Evolutionary conservation across 106 monocot genomes (phyloP).

Genomic region (Allium fistulosum): DNA sequence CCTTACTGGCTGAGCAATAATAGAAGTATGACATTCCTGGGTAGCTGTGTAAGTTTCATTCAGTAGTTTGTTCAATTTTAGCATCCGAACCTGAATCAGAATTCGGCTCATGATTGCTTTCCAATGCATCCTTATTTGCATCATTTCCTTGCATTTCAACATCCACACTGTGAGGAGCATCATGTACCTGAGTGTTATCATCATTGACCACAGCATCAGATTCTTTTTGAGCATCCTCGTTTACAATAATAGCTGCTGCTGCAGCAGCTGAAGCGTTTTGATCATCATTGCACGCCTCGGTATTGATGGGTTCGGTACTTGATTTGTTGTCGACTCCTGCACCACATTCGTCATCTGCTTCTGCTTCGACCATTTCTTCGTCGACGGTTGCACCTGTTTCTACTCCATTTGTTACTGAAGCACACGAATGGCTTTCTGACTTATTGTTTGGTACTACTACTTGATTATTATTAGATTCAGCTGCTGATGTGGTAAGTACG

Average conservation of each 20-base stretch:
- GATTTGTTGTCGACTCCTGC: neutral
- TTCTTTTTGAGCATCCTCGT: neutral
- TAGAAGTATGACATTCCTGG: neutral
- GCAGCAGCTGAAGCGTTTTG: conserved; percentile 24
- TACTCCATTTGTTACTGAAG: conserved; percentile 29
- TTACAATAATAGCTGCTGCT: neutral
- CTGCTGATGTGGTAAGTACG: neutral
- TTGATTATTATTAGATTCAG: conserved; percentile 2
- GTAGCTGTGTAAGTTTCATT: neutral
- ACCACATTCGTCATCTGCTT: conserved; percentile 14
- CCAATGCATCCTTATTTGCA: neutral
- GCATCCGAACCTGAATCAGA: neutral
- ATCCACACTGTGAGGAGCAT: conserved; percentile 16
- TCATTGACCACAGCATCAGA: neutral
- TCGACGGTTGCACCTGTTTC: conserved; percentile 34
- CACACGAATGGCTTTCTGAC: neutral
- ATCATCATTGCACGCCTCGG: neutral
- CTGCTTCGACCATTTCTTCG: conserved; percentile 86
- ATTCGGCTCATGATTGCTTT: neutral
- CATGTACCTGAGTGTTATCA: conserved; percentile 30
- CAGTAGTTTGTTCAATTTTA: too few species aligned
- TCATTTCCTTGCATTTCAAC: conserved; percentile 42
- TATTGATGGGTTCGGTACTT: neutral
- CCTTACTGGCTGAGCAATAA: neutral
- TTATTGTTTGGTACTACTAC: neutral